phyloP scores from a whole-genome alignment of 2,329 filamentous ascomycete genomes.

The Apiospora sp. region DNA sequence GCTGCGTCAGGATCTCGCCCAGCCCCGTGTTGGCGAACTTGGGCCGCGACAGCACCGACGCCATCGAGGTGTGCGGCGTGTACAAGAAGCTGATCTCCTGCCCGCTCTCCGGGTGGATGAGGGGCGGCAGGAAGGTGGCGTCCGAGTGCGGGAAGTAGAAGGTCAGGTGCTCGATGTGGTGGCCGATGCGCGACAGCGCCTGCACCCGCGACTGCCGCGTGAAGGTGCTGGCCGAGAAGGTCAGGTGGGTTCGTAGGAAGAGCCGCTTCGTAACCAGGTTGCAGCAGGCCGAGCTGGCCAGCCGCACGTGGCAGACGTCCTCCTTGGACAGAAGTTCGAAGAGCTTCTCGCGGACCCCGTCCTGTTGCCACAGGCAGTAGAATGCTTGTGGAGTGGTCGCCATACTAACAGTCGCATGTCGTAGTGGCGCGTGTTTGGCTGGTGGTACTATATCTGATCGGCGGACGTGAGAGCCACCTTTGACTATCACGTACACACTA shows the following conservation, averaged over 20 bases:
- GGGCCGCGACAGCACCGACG: constrained; percentile 67
- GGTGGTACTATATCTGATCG: constrained; percentile 28
- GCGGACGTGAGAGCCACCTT: constrained; percentile 27
- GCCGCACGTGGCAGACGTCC: constrained; percentile 67
- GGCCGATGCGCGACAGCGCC: constrained; percentile 79
- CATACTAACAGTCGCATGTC: constrained; percentile 60
- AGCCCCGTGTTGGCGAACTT: constrained; percentile 84
- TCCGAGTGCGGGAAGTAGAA: constrained; percentile 80
- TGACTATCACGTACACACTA: constrained; percentile 21
- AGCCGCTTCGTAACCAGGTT: constrained; percentile 73
- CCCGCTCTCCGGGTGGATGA: constrained; percentile 79
- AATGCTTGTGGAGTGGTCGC: constrained; percentile 58
- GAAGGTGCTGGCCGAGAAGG: constrained; percentile 78
- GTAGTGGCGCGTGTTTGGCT: constrained; percentile 36
- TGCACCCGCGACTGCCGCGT: constrained; percentile 76
- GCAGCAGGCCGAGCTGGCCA: constrained; percentile 74
- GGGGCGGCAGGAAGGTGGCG: constrained; percentile 85
- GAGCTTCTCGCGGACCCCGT: constrained; percentile 57
- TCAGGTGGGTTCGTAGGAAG: constrained; percentile 74
- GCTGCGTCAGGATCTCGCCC: constrained; percentile 81
- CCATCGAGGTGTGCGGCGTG: constrained; percentile 75
- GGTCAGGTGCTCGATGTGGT: constrained; percentile 78
- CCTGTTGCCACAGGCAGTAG: constrained; percentile 63
- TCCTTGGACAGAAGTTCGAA: constrained; percentile 57
- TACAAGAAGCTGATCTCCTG: constrained; percentile 84